Percentiles rank a stretch among this genome's conserved stretches.
Conservation (phyloP, 805 yeast genomes). For the Metschnikowia lunata region DNA sequence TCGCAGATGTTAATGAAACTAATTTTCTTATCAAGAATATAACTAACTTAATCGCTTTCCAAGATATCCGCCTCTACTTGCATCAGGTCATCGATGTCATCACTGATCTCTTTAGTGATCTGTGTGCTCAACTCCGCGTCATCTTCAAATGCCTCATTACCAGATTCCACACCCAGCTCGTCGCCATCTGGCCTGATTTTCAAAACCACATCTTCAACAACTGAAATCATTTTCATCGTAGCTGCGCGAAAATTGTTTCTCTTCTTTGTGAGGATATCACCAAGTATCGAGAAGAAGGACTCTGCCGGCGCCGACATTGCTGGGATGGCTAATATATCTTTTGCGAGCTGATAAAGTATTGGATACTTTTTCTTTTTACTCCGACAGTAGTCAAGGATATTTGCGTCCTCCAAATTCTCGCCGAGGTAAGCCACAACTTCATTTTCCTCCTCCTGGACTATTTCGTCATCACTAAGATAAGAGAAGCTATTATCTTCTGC, state of each 20-base stretch:
- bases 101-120: no score
- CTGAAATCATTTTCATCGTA: conserved; percentile 2
- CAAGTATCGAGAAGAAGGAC: conserved; percentile 1
- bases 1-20: no score
- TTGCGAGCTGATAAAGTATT: conserved; percentile 2
- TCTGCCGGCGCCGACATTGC: conserved; percentile 2
- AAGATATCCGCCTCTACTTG: no score
- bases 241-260: conserved; percentile 1
- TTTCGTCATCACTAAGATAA: neutral
- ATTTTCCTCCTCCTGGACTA: neutral
- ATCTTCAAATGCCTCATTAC: conserved; percentile 1
- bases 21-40: no score
- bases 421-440: neutral
- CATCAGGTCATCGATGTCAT: no score
- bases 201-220: conserved; percentile 1
- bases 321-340: conserved; percentile 3
- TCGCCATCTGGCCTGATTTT: neutral
- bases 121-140: conserved; percentile 1
- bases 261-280: conserved; percentile 3
- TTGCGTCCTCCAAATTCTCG: neutral
- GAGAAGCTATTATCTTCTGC: no score
- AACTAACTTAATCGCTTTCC: no score
- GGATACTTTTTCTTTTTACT: neutral
- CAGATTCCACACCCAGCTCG: conserved; percentile 3
- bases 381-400: conserved; percentile 1